Evolutionary conservation across 2,329 filamentous ascomycete genomes (phyloP).

Genomic region (Rhinocladiella mackenziei): DNA sequence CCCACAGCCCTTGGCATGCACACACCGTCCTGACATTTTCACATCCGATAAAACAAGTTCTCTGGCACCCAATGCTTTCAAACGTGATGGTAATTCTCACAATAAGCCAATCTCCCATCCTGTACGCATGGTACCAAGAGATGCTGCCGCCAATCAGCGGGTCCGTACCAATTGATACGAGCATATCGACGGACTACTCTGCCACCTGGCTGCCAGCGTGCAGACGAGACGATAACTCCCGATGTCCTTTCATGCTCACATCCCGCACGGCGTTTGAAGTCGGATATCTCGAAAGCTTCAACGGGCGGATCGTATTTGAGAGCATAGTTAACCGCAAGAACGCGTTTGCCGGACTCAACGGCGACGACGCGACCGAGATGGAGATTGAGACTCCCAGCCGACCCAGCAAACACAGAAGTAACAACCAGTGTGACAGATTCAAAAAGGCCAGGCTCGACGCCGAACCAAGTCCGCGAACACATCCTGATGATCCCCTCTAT

Average conservation of each 20-base stretch:
- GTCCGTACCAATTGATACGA: constrained; percentile 8
- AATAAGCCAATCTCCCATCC: constrained; percentile 3
- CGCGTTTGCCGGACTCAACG: neutral
- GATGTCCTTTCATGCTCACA: constrained; percentile 17
- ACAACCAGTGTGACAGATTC: neutral
- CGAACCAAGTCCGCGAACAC: neutral
- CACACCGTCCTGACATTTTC: constrained; percentile 18
- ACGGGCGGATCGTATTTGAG: constrained; percentile 14
- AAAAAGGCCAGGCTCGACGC: neutral
- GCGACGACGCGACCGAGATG: neutral
- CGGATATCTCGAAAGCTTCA: constrained; percentile 7
- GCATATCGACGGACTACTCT: constrained; percentile 10
- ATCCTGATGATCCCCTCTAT: too few relatives aligned
- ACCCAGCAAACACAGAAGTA: neutral
- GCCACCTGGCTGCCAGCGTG: constrained; percentile 18
- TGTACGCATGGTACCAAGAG: constrained; percentile 23
- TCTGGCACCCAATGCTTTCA: constrained; percentile 21
- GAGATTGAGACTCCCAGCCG: constrained; percentile 6
- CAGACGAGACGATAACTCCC: neutral
- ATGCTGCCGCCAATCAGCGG: constrained; percentile 10
- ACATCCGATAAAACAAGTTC: constrained; percentile 17
- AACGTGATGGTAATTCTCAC: constrained; percentile 25
- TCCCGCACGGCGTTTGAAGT: constrained; percentile 11
- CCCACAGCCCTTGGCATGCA: neutral
- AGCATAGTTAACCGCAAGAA: constrained; percentile 7